Evolutionary conservation across 139 green algal species (phyloP).

Genomic region (Choricystis sp.): DNA sequence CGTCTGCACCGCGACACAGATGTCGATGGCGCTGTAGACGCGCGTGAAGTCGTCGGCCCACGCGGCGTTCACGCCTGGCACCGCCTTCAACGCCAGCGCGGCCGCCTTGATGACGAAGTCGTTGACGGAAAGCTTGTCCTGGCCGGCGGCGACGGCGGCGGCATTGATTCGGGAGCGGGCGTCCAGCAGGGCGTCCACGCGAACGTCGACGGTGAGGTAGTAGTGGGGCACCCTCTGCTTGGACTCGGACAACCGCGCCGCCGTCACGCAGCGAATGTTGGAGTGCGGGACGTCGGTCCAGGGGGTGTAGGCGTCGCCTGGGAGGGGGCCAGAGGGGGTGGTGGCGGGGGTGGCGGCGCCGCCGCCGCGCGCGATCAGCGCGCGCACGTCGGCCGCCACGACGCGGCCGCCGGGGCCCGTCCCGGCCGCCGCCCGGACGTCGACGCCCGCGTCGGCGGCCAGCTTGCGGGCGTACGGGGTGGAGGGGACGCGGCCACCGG

Average conservation of each 20-base stretch:
- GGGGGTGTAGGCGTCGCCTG: not conserved
- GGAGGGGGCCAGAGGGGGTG: not conserved
- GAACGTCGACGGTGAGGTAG: constrained; percentile 74
- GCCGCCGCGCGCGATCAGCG: constrained; percentile 31
- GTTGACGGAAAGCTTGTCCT: constrained; percentile 83
- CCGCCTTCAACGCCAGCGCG: constrained; percentile 58
- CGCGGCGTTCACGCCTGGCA: constrained; percentile 57
- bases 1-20: constrained; percentile 71
- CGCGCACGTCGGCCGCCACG: constrained; percentile 53
- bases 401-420: constrained; percentile 61
- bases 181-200: constrained; percentile 29
- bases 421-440: constrained; percentile 29
- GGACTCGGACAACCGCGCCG: constrained; percentile 69
- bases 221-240: constrained; percentile 96
- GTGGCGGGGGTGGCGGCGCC: constrained; percentile 1
- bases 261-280: constrained; percentile 70
- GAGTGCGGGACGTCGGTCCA: constrained; percentile 56
- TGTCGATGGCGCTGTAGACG: constrained; percentile 53
- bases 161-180: constrained; percentile 45
- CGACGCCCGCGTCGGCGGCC: constrained; percentile 47
- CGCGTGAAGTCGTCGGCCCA: constrained; percentile 83
- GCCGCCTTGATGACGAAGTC: constrained; percentile 94
- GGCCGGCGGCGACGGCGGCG: constrained; percentile 19
- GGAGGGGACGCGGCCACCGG: constrained; percentile 42
- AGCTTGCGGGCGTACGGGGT: constrained; percentile 63